Conservation (phyloP, 2,329 filamentous ascomycete species). For the Epichloe gansuensis region DNA sequence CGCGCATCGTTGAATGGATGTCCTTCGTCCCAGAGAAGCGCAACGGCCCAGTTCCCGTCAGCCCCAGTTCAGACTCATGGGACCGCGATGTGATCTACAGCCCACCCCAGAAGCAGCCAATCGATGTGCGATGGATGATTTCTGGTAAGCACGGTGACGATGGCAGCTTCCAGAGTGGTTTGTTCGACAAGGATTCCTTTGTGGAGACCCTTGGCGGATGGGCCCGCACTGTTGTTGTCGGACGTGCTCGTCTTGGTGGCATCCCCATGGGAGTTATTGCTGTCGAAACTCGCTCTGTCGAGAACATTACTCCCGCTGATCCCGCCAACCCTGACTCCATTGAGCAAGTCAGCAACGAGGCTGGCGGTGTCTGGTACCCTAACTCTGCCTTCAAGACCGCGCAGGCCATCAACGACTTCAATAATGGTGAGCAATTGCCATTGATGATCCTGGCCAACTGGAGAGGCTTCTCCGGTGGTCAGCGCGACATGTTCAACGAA, state of each 20-base stretch:
- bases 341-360: constrained; percentile 87
- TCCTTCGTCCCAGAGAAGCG: constrained; percentile 95
- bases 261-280: constrained; percentile 98
- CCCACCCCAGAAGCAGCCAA: constrained; percentile 68
- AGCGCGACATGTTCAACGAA: constrained; percentile 99
- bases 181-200: constrained; percentile 95
- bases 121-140: constrained; percentile 93
- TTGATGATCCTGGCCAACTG: constrained; percentile 99
- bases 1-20: constrained; percentile 97
- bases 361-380: constrained; percentile 98
- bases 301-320: constrained; percentile 93
- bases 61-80: constrained; percentile 75
- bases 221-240: constrained; percentile 93
- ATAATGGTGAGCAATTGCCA: constrained; percentile 94
- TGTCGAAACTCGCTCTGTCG: constrained; percentile 88
- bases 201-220: constrained; percentile 93
- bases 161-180: constrained; percentile 62
- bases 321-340: constrained; percentile 97
- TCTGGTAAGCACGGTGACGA: constrained; percentile 69
- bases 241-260: constrained; percentile 88
- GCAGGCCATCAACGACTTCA: constrained; percentile 97
- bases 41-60: constrained; percentile 84
- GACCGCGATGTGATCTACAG: constrained; percentile 85
- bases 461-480: constrained; percentile 99
- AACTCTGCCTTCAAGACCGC: constrained; percentile 99